These are phyloP conservation scores for Komagataella pastoris DNA, from an alignment of 805 yeast genomes.

Conservation along the genomic window DNA sequence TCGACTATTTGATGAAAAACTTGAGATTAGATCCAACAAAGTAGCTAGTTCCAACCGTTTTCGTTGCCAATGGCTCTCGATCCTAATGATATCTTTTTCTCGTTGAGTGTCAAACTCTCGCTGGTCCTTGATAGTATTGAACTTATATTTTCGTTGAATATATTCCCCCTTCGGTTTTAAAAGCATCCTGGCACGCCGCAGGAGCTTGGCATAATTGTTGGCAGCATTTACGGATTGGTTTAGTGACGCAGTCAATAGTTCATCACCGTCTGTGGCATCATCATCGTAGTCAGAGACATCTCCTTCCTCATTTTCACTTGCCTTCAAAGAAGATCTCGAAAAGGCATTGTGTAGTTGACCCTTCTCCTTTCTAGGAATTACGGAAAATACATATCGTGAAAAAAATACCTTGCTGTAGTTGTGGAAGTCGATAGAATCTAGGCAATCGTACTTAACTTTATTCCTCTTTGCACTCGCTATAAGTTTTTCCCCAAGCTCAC, in stretches of 20 bases:
- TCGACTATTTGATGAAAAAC: background rate
- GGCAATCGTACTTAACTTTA: background rate
- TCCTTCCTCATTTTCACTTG: background rate
- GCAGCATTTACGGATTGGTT: background rate
- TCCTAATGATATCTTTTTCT: background rate
- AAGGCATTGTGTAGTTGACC: background rate
- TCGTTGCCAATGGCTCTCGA: background rate
- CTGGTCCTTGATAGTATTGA: background rate
- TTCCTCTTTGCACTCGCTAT: background rate
- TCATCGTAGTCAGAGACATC: background rate
- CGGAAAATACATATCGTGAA: background rate
- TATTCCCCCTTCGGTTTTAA: background rate
- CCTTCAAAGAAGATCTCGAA: background rate
- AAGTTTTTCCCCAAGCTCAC: background rate
- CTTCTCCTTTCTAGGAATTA: background rate
- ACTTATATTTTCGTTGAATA: background rate
- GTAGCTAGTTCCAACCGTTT: background rate
- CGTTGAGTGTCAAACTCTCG: background rate
- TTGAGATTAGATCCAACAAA: background rate
- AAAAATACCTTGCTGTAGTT: background rate
- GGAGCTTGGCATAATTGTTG: background rate
- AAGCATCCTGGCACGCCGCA: background rate
- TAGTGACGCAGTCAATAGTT: background rate
- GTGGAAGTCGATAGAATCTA: background rate
- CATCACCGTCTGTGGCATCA: background rate